Percentiles rank a stretch among this genome's conserved stretches.
Evolutionary conservation across 306 rosid species (phyloP).

Genomic region (Gynostemma pentaphyllum): DNA sequence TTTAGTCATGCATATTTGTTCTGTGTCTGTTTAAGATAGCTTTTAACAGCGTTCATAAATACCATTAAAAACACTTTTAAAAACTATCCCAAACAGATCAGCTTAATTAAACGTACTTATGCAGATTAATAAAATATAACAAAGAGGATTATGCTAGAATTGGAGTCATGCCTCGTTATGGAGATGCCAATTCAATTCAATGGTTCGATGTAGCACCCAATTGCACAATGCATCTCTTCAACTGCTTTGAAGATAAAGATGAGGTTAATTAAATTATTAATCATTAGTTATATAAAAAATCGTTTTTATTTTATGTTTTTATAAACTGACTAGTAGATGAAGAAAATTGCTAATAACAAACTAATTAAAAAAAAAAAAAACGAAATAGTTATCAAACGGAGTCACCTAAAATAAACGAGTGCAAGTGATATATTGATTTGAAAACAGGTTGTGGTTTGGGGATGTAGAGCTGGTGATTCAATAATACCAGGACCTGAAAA

Average conservation of each 20-base stretch:
- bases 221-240: slow-evolving; percentile 55
- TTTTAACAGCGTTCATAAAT: too few relatives aligned
- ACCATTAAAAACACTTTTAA: too few relatives aligned
- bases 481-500: slow-evolving; percentile 38
- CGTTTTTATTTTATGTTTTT: too few relatives aligned
- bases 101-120: not conserved
- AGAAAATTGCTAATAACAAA: not conserved
- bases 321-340: too few relatives aligned
- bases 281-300: not conserved
- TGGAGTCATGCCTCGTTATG: slow-evolving; percentile 68
- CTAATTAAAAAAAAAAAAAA: too few relatives aligned
- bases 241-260: slow-evolving; percentile 47
- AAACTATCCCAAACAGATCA: too few relatives aligned
- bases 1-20: not conserved
- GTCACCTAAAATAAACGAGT: too few relatives aligned
- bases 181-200: slow-evolving; percentile 37
- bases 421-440: not conserved
- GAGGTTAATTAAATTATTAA: slow-evolving; percentile 26
- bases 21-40: too few relatives aligned
- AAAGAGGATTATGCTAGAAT: slow-evolving; percentile 49
- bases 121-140: not conserved
- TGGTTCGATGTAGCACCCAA: slow-evolving; percentile 64
- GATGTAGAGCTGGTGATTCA: slow-evolving; percentile 57
- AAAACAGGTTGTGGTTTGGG: slow-evolving; percentile 62
- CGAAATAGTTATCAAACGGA: too few relatives aligned